A percentile compares a stretch with the other conserved stretches of the same genome.
Evolutionary conservation across 2,329 filamentous ascomycete genomes (phyloP).

Genomic region (Penicillium brasilianum): DNA sequence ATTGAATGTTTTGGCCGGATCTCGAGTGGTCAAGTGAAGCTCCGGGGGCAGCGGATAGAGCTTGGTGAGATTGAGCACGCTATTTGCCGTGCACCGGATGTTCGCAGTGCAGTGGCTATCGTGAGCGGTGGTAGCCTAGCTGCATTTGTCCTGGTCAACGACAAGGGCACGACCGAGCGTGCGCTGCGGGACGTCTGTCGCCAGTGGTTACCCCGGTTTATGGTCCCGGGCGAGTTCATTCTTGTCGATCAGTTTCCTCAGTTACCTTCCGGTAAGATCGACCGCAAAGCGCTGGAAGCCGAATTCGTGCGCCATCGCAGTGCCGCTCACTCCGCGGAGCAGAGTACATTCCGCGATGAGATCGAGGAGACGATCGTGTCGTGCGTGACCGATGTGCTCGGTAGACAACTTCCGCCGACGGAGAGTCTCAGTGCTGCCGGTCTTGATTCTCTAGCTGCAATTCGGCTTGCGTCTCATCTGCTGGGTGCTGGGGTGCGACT

Average conservation of each 20-base stretch:
- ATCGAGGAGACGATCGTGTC: constrained; percentile 43
- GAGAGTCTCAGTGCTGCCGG: constrained; percentile 60
- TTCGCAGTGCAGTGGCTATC: constrained; percentile 69
- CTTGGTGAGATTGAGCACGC: constrained; percentile 79
- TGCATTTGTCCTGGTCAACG: constrained; percentile 69
- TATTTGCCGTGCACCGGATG: constrained; percentile 63
- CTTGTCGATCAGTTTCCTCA: constrained; percentile 70
- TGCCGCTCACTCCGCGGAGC: constrained; percentile 14
- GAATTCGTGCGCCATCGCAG: constrained; percentile 54
- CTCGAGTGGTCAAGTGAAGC: constrained; percentile 79
- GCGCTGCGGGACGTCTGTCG: constrained; percentile 65
- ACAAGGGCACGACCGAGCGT: constrained; percentile 43
- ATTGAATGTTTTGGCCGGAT: constrained; percentile 87
- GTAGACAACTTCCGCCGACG: constrained; percentile 40
- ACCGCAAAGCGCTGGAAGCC: constrained; percentile 67
- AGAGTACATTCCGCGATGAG: constrained; percentile 29
- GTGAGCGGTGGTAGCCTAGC: constrained; percentile 73
- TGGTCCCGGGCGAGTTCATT: constrained; percentile 78
- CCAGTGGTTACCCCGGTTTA: constrained; percentile 78
- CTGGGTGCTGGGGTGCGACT: constrained; percentile 61
- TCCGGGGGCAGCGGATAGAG: constrained; percentile 82
- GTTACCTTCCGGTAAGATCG: constrained; percentile 81
- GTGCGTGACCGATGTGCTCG: constrained; percentile 51
- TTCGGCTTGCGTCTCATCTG: constrained; percentile 68
- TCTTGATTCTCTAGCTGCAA: constrained; percentile 69